phyloP scores from a whole-genome alignment of 208 protist species.

The Leishmania aethiopica region DNA sequence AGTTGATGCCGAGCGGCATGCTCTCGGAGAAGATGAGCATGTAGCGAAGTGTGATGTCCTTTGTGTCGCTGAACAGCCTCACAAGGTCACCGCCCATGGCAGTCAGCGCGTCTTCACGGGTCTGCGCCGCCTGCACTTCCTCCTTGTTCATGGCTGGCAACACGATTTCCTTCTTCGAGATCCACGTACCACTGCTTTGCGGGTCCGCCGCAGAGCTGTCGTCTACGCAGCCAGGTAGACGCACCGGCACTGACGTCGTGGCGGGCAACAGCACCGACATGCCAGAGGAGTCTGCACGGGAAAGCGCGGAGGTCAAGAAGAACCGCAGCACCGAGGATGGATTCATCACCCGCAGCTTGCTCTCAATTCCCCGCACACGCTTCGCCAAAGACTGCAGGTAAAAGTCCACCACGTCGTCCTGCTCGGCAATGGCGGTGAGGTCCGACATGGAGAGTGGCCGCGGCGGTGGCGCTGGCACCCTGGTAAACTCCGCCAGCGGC shows the following conservation, averaged over 20 bases:
- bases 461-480: neutral
- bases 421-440: conserved; percentile 32
- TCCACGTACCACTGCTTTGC: conserved; percentile 5
- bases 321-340: conserved; percentile 29
- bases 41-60: conserved; percentile 24
- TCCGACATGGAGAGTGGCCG: conserved; percentile 32
- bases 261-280: neutral
- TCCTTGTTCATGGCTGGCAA: neutral
- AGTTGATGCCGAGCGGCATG: conserved; percentile 42
- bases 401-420: conserved; percentile 42
- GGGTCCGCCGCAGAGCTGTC: neutral
- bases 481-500: neutral
- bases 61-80: conserved; percentile 26
- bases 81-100: conserved; percentile 22
- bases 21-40: conserved; percentile 29
- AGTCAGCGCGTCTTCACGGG: conserved; percentile 5
- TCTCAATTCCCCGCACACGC: conserved; percentile 28
- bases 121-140: neutral
- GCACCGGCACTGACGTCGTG: conserved; percentile 1
- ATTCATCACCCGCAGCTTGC: conserved; percentile 39
- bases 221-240: neutral
- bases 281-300: neutral
- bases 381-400: conserved; percentile 28
- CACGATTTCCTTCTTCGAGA: conserved; percentile 24
- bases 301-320: neutral